Base-by-base conservation (phyloP, 805 yeast species). In the Saccharomyces mikatae region DNA sequence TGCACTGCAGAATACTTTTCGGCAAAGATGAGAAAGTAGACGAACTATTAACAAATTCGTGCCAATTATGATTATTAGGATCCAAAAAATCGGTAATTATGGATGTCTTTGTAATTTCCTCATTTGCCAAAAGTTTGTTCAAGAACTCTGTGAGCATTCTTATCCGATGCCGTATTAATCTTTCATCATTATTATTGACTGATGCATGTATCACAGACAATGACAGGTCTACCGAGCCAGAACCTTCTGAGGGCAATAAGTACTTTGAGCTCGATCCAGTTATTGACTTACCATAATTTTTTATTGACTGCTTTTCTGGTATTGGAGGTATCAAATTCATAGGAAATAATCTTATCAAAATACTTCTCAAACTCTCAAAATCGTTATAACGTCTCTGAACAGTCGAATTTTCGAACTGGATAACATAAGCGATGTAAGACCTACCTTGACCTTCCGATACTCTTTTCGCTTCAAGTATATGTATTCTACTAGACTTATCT, bases 381-480 rank as follows among this genome's bases (percentile, higher is more conserved):
- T 94, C 99, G 48, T 96, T 87, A 69, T 92, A 94, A 48, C 98
- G 74, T 62, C 98, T 76, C 31, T 87, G 79, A 6, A 89, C 89
- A 14, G 78, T 74, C 6, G 77, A 41, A n/a, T 61, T 61, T 6
- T 80, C 73, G 51, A 81, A 72, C 57, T 80, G 80, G 55, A 92
- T 87, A 13, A 95, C 82, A 67, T 92, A 92, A 0, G 88, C 87
- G 36, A 92, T 80, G 60, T 60, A 70, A 1, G 63, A 63, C 48
- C 70, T 62, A 14, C 72, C 68, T 54, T 67, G 71, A 1, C 71
- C 69, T 47, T 66, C 71, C 2, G 66, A 62, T 6, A 67, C 51
- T 56, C 65, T 68, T 30, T 58, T 61, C 2, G 71, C 69, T 41
- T 70, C 72, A 41, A 60, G 53, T 22, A 69, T 68, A 36, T 60